Evolutionary conservation across 352 stramenopile genomes (phyloP).

Genomic region (Thalassiosira livingstoniorum): DNA sequence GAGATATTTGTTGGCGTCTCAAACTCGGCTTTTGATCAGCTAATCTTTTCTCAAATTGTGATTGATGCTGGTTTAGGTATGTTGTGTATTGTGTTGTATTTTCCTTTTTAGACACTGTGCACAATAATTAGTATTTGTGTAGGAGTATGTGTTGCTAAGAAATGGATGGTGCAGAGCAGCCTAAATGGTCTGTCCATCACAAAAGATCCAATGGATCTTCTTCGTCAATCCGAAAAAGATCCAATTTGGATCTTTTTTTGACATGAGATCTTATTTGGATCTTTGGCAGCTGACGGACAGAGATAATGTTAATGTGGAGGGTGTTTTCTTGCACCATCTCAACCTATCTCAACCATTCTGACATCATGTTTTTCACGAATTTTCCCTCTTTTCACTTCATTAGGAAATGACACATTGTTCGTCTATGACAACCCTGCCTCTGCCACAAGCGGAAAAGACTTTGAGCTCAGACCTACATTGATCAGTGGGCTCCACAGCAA

Average conservation of each 20-base stretch:
- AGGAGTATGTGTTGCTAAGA: too few relatives aligned
- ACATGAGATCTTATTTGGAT: too few relatives aligned
- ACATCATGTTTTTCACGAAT: background rate
- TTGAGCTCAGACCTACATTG: conserved; percentile 1
- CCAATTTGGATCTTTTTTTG: too few relatives aligned
- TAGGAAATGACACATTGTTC: too few relatives aligned
- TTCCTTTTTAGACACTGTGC: too few relatives aligned
- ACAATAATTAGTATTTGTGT: too few relatives aligned
- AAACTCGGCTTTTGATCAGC: background rate
- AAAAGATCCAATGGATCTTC: background rate
- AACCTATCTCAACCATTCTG: background rate
- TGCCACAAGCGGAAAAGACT: background rate
- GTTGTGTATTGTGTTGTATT: background rate
- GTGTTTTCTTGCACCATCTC: background rate
- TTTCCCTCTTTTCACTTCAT: too few relatives aligned
- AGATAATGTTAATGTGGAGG: background rate
- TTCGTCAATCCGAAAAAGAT: too few relatives aligned
- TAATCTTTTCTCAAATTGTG: conserved; percentile 7
- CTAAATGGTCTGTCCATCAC: background rate
- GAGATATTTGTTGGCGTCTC: conserved; percentile 6
- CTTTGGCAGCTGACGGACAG: too few relatives aligned
- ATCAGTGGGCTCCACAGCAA: background rate
- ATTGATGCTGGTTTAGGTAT: conserved; percentile 12
- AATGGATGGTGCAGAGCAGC: too few relatives aligned
- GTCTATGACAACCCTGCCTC: background rate